Base-by-base conservation (phyloP, 2,329 filamentous ascomycete species). In the Colletotrichum lini region DNA sequence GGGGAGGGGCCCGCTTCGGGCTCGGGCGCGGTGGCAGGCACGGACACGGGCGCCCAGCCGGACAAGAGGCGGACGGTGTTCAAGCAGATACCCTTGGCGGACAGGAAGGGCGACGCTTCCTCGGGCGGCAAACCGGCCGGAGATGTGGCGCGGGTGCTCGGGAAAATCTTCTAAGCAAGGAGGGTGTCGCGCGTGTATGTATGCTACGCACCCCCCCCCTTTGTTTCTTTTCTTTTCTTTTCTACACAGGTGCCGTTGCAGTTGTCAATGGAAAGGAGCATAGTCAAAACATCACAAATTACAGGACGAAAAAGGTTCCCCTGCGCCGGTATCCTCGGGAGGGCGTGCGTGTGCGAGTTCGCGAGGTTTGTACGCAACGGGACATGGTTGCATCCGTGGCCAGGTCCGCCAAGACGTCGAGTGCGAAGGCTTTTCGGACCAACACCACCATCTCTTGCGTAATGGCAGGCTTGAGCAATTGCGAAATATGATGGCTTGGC, bases 21-120 rank as follows among this genome's bases (percentile, higher is more conserved):
- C 21, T 75, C 74, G 52, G 67, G 73, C 58, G 72, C 63, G 50
- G 50, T 13, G 7, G 2, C 53, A 72, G 73, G 21, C 15, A 74
- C 73, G 73, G 72, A 57, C 72, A 73, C 53, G 72, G 50, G 56
- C 53, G 30, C 30, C 30, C 30, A 66, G 54, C 77, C 62, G 56
- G 74, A 73, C 76, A 81, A 79, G 74, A 79, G 79, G 67, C 79
- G 80, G 76, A 83, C 86, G 73, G 88, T 90, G 40, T 94, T 95
- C 80, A 90, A 88, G 80, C 93, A 95, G 82, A 90, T 89, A 67
- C 82, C 87, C 69, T 83, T 90, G 73, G 89, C 87, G 65, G 82
- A 83, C 70, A 90, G 88, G 79, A 82, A 75, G 83, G 74, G 81
- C 77, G 59, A 79, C 76, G 59, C 78, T 78, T 13, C 81, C 81